Base-by-base conservation (phyloP, 306 rosid species). In the Biancaea sappan region DNA sequence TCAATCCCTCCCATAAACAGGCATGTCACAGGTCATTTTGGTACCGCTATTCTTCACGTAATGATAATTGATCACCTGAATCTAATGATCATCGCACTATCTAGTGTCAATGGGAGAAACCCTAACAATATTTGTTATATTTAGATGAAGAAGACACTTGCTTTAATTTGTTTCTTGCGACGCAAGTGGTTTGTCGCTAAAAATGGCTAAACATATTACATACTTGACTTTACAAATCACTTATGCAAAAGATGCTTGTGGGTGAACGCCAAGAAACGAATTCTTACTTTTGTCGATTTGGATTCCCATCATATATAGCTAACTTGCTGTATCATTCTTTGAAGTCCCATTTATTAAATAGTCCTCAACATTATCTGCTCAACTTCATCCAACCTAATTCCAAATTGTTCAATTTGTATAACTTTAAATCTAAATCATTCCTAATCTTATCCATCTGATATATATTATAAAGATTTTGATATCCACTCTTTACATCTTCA, bases 331-430 rank as follows among this genome's bases (percentile, higher is more conserved):
- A 22, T n/a, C n/a, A n/a, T 21, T 73, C 32, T 12, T 73, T 61
- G 15, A 73, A 61, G 47, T 47, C 11, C 21, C 12, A 58, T 54
- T 24, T 54, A 4, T 54, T 54, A 15, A 5, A 2, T 28, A 12
- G 63, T 18, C n/a, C 38, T 28, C 38, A 2, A 57, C 16, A 7
- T 37, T 5, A 57, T 14, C 2, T 28, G 9, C 12, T 70, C 35
- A 71, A 71, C 40, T 71, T 71, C 63, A 10, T 9, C 7, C 14
- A 52, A 24, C 54, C 35, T 26, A 37, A 54, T 24, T 57, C 52
- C 43, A 28, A 72, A 47, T 18, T 44, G 19, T 29, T 10, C 12
- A 38, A 25, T 38, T 25, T 54, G n/a, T 40, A 2, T 18, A 18
- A 4, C 28, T 21, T 9, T 22, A 14, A 13, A 0, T 57, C 31